These are phyloP conservation scores for Forsythia suspensa DNA, from an alignment of 257 asterid genomes.

Conservation along the genomic window DNA sequence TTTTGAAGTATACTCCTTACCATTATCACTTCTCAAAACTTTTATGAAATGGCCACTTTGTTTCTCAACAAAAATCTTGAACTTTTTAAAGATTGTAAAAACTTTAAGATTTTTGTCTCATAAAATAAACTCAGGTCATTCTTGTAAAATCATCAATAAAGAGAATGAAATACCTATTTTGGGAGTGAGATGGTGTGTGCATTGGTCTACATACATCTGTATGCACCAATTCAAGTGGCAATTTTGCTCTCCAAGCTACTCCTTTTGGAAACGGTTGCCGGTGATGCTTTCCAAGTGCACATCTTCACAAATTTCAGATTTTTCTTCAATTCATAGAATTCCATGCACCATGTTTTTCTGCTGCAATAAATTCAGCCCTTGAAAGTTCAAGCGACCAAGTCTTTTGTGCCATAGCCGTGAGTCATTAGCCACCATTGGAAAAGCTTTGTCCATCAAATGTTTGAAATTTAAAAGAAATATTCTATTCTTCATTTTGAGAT, in stretches of 20 bases:
- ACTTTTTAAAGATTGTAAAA: too few species aligned
- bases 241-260: too few species aligned
- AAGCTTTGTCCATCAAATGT: not conserved
- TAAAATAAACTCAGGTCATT: not conserved
- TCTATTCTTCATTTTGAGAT: not conserved
- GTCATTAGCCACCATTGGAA: not conserved
- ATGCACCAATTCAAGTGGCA: too few species aligned
- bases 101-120: not conserved
- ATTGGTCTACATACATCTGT: too few species aligned
- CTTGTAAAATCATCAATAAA: too few species aligned
- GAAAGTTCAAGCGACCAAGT: constrained; percentile 10
- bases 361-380: not conserved
- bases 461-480: not conserved
- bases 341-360: constrained; percentile 9
- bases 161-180: too few species aligned
- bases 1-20: too few species aligned
- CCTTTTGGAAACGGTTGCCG: too few species aligned
- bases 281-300: constrained; percentile 2
- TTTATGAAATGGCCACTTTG: too few species aligned
- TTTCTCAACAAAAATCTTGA: too few species aligned
- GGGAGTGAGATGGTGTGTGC: too few species aligned
- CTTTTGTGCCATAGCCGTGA: constrained; percentile 2
- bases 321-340: constrained; percentile 12
- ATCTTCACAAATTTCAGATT: not conserved
- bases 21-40: too few species aligned